Conservation (phyloP, 805 yeast species). For the Pichia nakasei region DNA sequence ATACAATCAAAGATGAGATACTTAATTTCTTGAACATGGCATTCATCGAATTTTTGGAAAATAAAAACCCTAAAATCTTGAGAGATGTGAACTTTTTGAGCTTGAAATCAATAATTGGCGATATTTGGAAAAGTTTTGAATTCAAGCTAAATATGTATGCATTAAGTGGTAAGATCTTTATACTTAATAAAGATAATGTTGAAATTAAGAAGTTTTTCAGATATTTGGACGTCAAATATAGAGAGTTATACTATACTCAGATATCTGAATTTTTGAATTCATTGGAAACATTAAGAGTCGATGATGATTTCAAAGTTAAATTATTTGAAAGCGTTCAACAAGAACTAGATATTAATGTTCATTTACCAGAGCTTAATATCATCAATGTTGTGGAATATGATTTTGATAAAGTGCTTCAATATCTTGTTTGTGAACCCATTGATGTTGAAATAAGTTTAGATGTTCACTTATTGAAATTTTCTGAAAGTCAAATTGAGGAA, state of each 20-base stretch:
- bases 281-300: neutral
- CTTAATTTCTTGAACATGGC: conserved; percentile 15
- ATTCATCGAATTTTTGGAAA: conserved; percentile 8
- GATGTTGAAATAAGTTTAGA: conserved; percentile 32
- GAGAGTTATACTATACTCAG: conserved; percentile 5
- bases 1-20: conserved; percentile 41
- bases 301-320: neutral
- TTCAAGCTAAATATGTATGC: conserved; percentile 24
- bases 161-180: conserved; percentile 15
- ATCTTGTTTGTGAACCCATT: conserved; percentile 60
- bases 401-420: conserved; percentile 33
- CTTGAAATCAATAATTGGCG: conserved; percentile 16
- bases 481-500: conserved; percentile 1
- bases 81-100: conserved; percentile 9
- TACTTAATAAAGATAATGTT: conserved; percentile 9
- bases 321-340: conserved; percentile 5
- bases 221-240: conserved; percentile 12
- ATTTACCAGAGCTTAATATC: conserved; percentile 51
- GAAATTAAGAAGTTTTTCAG: conserved; percentile 6
- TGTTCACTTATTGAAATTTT: conserved; percentile 14
- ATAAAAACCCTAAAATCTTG: neutral
- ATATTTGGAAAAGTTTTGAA: conserved; percentile 14
- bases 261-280: conserved; percentile 11
- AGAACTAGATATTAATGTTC: conserved; percentile 40
- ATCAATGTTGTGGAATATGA: conserved; percentile 49